A percentile compares a stretch with the other conserved stretches of the same genome.
phyloP scores from a whole-genome alignment of 305 asterid genomes.

The Rubia balearica region DNA sequence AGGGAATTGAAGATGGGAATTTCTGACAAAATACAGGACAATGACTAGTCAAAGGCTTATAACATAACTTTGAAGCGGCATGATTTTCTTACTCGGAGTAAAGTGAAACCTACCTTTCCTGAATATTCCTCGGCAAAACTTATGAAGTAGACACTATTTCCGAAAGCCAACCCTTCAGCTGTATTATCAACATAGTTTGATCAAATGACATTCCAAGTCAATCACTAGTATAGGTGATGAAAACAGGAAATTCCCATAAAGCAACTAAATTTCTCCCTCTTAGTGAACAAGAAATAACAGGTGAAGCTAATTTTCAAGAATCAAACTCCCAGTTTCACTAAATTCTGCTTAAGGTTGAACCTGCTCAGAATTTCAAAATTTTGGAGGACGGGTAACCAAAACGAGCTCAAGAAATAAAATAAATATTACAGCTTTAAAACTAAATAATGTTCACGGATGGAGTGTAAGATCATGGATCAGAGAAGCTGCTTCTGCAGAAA shows the following conservation, averaged over 20 bases:
- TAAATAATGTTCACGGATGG: background rate
- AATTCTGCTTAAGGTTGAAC: background rate
- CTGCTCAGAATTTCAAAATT: background rate
- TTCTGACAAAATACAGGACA: constrained; percentile 42
- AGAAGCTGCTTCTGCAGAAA: background rate
- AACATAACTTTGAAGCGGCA: background rate
- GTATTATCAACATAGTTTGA: constrained; percentile 30
- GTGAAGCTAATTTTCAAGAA: constrained; percentile 2
- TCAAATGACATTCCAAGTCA: constrained; percentile 1
- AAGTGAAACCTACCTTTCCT: constrained; percentile 47
- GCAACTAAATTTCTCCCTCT: background rate
- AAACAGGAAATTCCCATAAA: background rate
- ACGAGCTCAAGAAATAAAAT: background rate
- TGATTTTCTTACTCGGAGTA: constrained; percentile 1
- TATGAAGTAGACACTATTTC: constrained; percentile 82
- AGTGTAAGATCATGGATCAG: background rate
- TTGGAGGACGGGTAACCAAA: background rate
- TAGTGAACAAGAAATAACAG: background rate
- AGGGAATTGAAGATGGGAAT: constrained; percentile 75
- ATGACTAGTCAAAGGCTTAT: background rate
- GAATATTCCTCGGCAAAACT: constrained; percentile 66
- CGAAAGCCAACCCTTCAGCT: constrained; percentile 81
- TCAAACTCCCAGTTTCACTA: background rate
- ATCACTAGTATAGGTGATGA: background rate
- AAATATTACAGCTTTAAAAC: background rate